Conservation (phyloP, 768 basidiomycete genomes). For the Boletus subparvulus region DNA sequence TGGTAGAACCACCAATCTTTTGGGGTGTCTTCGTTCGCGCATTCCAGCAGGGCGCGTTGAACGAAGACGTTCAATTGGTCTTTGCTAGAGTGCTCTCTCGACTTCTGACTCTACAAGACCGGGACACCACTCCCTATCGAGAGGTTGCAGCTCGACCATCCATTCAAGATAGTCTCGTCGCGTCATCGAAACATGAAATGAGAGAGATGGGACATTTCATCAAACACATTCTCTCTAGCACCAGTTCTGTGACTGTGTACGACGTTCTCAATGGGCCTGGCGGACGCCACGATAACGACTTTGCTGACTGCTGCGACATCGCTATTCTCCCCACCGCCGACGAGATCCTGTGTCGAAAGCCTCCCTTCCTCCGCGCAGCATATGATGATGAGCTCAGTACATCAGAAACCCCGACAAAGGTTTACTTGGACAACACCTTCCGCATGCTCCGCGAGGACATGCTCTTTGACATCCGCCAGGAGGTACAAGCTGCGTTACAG, state of each 20-base stretch:
- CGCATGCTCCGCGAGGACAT: slow-evolving; percentile 65
- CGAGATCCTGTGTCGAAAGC: slow-evolving; percentile 47
- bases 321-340: slow-evolving; percentile 61
- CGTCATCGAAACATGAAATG: slow-evolving; percentile 26
- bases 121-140: slow-evolving; percentile 37
- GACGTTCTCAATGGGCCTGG: slow-evolving; percentile 42
- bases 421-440: slow-evolving; percentile 63
- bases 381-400: slow-evolving; percentile 23
- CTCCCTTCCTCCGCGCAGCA: slow-evolving; percentile 52
- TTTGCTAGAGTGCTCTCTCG: slow-evolving; percentile 52
- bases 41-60: slow-evolving; percentile 34
- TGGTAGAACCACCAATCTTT: slow-evolving; percentile 54
- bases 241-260: slow-evolving; percentile 12
- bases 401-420: slow-evolving; percentile 34
- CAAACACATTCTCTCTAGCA: slow-evolving; percentile 36
- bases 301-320: slow-evolving; percentile 53
- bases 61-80: slow-evolving; percentile 35
- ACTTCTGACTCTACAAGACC: slow-evolving; percentile 39
- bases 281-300: slow-evolving; percentile 71
- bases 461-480: slow-evolving; percentile 56
- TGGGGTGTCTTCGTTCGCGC: slow-evolving; percentile 39
- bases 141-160: slow-evolving; percentile 32
- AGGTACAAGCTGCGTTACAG: slow-evolving; percentile 41
- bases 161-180: slow-evolving; percentile 25
- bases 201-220: slow-evolving; percentile 40